Evolutionary conservation across 1,139 yeast species (phyloP).

Genomic region (Diutina rugosa): DNA sequence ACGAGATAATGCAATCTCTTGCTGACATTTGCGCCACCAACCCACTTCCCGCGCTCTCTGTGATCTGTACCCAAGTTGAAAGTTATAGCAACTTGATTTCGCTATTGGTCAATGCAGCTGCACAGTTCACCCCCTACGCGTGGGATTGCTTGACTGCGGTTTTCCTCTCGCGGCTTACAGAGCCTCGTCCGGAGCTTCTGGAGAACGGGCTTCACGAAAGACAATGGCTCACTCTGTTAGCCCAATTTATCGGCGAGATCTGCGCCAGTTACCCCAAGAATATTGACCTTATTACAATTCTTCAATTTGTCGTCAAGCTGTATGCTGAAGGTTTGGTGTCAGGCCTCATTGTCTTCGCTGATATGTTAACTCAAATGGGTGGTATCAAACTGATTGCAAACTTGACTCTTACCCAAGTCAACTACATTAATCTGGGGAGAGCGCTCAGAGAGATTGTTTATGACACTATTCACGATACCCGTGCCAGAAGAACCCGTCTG

Average conservation of each 20-base stretch:
- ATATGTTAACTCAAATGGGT: conserved; percentile 63
- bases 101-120: conserved; percentile 69
- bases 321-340: conserved; percentile 49
- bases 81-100: conserved; percentile 82
- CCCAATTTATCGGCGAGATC: conserved; percentile 54
- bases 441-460: conserved; percentile 45
- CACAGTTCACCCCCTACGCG: conserved; percentile 64
- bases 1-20: conserved; percentile 63
- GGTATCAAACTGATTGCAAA: conserved; percentile 65
- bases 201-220: conserved; percentile 56
- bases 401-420: conserved; percentile 52
- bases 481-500: conserved; percentile 34
- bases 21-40: conserved; percentile 70
- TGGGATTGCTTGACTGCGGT: conserved; percentile 82
- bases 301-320: conserved; percentile 50
- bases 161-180: conserved; percentile 56
- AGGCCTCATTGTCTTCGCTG: conserved; percentile 58
- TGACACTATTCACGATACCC: conserved; percentile 46
- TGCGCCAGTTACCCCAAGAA: conserved; percentile 36
- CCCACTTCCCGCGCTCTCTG: conserved; percentile 66
- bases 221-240: conserved; percentile 73
- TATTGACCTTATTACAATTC: conserved; percentile 43
- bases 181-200: not conserved
- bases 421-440: conserved; percentile 54
- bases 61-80: conserved; percentile 64